Evolutionary conservation across 2,329 filamentous ascomycete species (phyloP).

Genomic region (Fusarium praegraminearum): DNA sequence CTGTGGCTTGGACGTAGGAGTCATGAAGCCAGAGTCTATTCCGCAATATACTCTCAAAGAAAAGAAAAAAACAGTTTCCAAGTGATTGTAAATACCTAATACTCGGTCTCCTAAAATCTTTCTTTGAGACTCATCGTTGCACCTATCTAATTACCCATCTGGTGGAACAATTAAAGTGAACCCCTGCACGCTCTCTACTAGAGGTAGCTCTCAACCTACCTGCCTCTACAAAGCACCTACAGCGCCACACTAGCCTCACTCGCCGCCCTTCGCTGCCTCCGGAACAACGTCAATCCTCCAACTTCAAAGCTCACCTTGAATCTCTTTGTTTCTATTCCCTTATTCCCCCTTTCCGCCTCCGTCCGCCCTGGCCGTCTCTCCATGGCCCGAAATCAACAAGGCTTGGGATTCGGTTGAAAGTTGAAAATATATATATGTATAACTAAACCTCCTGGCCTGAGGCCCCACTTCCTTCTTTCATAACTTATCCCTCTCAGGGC

Average conservation of each 20-base stretch:
- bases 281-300: slow-evolving; percentile 43
- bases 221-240: neutral
- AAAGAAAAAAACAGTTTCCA: neutral
- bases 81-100: neutral
- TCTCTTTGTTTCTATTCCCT: slow-evolving; percentile 17
- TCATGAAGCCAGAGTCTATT: neutral
- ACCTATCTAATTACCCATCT: neutral
- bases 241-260: slow-evolving; percentile 41
- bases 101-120: too few species aligned
- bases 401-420: too few species aligned
- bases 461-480: too few species aligned
- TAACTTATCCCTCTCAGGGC: too few species aligned
- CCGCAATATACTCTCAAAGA: neutral
- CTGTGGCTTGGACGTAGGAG: neutral
- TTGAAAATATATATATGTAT: too few species aligned
- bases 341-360: slow-evolving; percentile 28
- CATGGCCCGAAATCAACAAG: slow-evolving; percentile 3
- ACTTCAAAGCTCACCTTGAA: slow-evolving; percentile 32
- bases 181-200: neutral
- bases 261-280: slow-evolving; percentile 12
- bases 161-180: neutral
- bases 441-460: too few species aligned
- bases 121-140: slow-evolving; percentile 1
- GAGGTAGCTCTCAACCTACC: too few species aligned
- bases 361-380: slow-evolving; percentile 19